Percentiles rank a stretch among this genome's conserved stretches.
phyloP scores from a whole-genome alignment of 2,329 filamentous ascomycete genomes.

The Penicillium sp. region DNA sequence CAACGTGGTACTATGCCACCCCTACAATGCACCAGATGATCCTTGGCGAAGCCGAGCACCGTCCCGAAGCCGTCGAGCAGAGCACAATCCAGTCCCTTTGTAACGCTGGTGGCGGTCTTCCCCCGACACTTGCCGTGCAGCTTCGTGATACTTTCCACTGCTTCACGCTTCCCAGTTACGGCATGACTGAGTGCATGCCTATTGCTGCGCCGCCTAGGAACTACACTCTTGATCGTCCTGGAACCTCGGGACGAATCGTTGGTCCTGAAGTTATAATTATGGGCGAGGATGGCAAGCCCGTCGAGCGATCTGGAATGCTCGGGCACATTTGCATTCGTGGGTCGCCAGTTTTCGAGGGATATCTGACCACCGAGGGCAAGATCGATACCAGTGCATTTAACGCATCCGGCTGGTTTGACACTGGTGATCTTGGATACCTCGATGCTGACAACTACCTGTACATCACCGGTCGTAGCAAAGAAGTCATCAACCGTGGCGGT shows the following conservation, averaged over 20 bases:
- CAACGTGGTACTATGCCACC: not conserved
- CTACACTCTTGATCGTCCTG: not conserved
- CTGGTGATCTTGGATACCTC: conserved; percentile 78
- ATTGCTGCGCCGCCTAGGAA: not conserved
- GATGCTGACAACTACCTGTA: conserved; percentile 77
- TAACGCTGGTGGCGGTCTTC: not conserved
- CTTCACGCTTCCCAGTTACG: not conserved
- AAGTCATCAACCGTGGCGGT: conserved; percentile 75
- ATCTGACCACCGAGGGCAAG: not conserved
- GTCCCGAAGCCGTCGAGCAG: not conserved
- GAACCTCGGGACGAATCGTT: not conserved
- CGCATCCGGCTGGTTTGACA: conserved; percentile 64
- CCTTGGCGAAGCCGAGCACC: not conserved
- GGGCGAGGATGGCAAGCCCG: not conserved
- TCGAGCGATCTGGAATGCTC: not conserved
- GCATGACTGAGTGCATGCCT: not conserved
- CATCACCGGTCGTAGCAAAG: conserved; percentile 90
- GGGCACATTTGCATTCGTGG: not conserved
- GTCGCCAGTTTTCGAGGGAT: not conserved
- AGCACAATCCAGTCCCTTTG: not conserved
- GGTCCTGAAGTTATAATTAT: not conserved
- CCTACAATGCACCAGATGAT: not conserved
- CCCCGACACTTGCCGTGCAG: not conserved
- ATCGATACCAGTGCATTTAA: not conserved
- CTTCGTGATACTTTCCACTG: not conserved